These are phyloP conservation scores for Penicillium olsonii DNA, from an alignment of 2,329 filamentous ascomycete species.

Conservation along the genomic window DNA sequence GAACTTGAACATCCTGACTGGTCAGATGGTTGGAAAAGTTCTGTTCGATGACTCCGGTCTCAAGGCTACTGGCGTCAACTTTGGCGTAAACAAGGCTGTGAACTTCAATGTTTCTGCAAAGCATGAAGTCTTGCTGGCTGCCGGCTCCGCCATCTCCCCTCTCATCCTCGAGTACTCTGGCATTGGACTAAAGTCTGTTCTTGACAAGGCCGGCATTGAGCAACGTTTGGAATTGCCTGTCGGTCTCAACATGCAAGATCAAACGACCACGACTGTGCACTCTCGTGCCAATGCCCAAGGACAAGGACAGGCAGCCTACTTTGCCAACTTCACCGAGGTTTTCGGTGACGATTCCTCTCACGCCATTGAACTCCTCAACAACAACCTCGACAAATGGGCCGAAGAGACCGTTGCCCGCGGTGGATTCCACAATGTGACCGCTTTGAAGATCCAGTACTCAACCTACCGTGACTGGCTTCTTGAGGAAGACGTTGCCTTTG, in stretches of 20 bases:
- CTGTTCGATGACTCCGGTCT: constrained; percentile 13
- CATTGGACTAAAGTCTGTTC: constrained; percentile 24
- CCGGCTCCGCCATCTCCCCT: constrained; percentile 29
- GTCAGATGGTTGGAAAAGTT: constrained; percentile 28
- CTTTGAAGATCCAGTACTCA: constrained; percentile 27
- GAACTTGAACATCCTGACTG: constrained; percentile 26
- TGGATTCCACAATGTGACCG: constrained; percentile 29
- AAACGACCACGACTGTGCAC: constrained; percentile 27
- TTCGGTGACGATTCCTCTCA: constrained; percentile 24
- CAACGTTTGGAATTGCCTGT: constrained; percentile 30
- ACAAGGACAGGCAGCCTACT: constrained; percentile 30
- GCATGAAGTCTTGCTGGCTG: constrained; percentile 31
- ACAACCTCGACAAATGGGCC: constrained; percentile 30
- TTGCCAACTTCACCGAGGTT: constrained; percentile 30
- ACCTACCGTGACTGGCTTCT: constrained; percentile 32
- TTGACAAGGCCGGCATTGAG: constrained; percentile 17
- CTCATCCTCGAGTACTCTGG: constrained; percentile 32
- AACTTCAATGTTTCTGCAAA: constrained; percentile 25
- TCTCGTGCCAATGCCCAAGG: constrained; percentile 17
- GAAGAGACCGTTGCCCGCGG: constrained; percentile 26
- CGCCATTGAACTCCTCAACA: constrained; percentile 22
- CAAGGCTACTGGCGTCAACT: constrained; percentile 28
- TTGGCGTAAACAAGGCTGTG: constrained; percentile 22
- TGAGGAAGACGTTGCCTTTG: constrained; percentile 27
- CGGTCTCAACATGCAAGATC: constrained; percentile 34